Evolutionary conservation across 169 alveolate genomes (phyloP).

Genomic region (Theileria orientalis): DNA sequence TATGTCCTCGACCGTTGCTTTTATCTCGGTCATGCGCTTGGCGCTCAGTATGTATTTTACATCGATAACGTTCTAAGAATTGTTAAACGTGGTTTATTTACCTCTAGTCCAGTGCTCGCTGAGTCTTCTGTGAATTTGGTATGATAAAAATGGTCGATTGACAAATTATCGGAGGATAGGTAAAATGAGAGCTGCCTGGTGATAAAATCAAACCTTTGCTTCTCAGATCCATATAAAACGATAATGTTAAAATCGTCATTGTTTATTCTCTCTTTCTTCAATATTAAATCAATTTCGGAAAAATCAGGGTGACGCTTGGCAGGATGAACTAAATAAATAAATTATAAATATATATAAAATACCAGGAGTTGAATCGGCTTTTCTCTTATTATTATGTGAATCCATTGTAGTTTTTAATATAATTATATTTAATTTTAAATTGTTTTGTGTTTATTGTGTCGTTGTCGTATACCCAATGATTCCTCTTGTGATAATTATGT

Average conservation of each 20-base stretch:
- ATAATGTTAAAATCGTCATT: constrained; percentile 55
- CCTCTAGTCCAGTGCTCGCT: constrained; percentile 46
- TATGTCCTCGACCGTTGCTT: constrained; percentile 58
- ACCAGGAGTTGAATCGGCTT: constrained; percentile 2
- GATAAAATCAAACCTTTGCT: constrained; percentile 49
- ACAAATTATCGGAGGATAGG: constrained; percentile 51
- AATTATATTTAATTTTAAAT: neutral
- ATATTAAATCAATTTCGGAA: constrained; percentile 23
- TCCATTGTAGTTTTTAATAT: too few relatives aligned
- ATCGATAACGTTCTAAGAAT: constrained; percentile 48
- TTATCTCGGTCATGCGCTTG: constrained; percentile 55
- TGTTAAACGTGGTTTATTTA: neutral
- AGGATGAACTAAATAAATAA: constrained; percentile 9
- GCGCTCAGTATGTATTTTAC: constrained; percentile 59
- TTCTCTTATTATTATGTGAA: constrained; percentile 6
- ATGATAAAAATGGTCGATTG: constrained; percentile 52
- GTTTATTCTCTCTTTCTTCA: constrained; percentile 42
- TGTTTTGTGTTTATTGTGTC: neutral
- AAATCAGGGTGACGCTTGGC: constrained; percentile 28
- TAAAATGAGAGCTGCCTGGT: constrained; percentile 47
- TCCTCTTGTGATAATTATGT: too few relatives aligned
- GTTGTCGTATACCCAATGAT: constrained; percentile 7
- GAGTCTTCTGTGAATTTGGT: constrained; percentile 53
- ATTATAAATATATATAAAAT: neutral
- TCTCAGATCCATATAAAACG: constrained; percentile 33